A percentile compares a stretch with the other conserved stretches of the same genome.
Conservation (phyloP, 768 basidiomycete species). For the Tricholoma flavovirens region DNA sequence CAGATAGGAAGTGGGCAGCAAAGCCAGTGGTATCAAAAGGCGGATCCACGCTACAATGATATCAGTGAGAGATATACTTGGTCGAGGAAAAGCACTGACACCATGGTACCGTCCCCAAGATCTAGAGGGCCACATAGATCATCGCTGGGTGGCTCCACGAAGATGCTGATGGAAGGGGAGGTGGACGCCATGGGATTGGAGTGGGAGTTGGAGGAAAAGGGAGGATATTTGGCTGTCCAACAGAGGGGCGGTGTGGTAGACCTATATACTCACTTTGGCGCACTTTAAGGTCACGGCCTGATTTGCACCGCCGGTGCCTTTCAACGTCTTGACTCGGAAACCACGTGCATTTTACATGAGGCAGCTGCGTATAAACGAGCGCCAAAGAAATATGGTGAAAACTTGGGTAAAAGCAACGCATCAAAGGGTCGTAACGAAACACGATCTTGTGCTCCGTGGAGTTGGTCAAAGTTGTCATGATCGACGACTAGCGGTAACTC, state of each 20-base stretch:
- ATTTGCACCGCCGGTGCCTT: not conserved
- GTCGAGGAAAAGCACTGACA: not conserved
- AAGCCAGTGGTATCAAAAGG: not conserved
- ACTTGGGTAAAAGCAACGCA: no score
- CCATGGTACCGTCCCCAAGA: not conserved
- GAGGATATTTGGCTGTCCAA: not conserved
- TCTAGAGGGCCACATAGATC: not conserved
- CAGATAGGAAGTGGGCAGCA: not conserved
- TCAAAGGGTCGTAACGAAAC: no score
- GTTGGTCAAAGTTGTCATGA: no score
- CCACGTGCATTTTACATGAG: not conserved
- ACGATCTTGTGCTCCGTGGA: no score
- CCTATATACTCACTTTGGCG: not conserved
- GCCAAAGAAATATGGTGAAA: no score
- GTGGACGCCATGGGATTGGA: not conserved
- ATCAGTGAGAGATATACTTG: not conserved
- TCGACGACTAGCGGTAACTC: no score
- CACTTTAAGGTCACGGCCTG: not conserved
- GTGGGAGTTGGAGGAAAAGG: not conserved
- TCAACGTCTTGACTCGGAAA: not conserved
- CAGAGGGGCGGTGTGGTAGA: not conserved
- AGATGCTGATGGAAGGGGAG: not conserved
- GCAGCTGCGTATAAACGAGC: not conserved
- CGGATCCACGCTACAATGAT: not conserved
- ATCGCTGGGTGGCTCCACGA: not conserved